Base-by-base conservation (phyloP, 2,329 filamentous ascomycete genomes). In the Neofusicoccum parvum region DNA sequence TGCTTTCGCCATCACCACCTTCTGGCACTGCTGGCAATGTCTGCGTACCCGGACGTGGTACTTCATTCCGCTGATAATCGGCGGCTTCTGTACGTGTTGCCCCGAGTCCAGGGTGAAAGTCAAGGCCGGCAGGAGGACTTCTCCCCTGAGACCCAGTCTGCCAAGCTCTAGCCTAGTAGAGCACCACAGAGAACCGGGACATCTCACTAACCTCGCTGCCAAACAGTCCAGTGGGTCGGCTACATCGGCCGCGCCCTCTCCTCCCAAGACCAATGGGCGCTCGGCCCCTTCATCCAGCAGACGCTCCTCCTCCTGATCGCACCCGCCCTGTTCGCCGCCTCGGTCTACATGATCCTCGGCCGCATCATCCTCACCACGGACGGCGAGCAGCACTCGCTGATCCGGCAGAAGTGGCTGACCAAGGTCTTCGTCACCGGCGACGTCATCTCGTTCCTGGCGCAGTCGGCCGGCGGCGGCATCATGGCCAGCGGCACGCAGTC, bases 191-290 rank as follows among this genome's bases (percentile, higher is more conserved):
- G 23, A 23, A 23, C 23, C 23, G 23, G 23, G 66, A 15, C 17
- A 27, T 23, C 12, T 12, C 20, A 27, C 67, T 65, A 27, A 67
- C 45, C n/a, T 53, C 27, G 27, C 27, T 48, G 36, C 15, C 39
- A 2, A 37, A 56, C 60, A 85, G 82, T 85, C 67, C 82, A 86
- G 71, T 72, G 73, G 0, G 72, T 86, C 34, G 84, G 84, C 15
- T 86, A 86, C 67, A 70, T 82, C 12, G 82, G 80, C 2, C 80
- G 85, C 54, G 79, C 80, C 1, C 70, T 74, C 2, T 78, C 78
- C 2, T 23, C 51, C 1, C 69, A 79, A 49, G 80, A 76, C 45
- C 36, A 62, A 34, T 62, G 65, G 62, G 77, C 76, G 3, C 68
- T 79, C 20, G 71, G 71, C 0, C 75, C 78, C 3, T 84, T 79